Conservation (phyloP, 768 basidiomycete genomes). For the Rhizopogon roseolus region DNA sequence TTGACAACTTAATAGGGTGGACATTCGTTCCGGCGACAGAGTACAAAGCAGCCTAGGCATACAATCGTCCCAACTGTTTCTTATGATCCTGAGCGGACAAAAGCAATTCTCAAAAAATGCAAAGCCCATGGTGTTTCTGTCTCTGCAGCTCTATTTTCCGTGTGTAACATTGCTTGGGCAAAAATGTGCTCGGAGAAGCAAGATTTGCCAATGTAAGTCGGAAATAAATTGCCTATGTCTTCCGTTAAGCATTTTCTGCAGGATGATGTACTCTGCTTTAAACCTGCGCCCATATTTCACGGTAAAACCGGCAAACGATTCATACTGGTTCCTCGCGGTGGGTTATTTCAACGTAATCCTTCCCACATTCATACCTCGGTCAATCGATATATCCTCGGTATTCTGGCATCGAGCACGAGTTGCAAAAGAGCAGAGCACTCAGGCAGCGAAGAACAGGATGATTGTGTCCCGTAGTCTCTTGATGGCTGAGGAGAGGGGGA, state of each 20-base stretch:
- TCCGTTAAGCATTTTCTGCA: slow-evolving; percentile 14
- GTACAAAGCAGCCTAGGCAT: slow-evolving; percentile 38
- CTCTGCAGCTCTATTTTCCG: slow-evolving; percentile 68
- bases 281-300: slow-evolving; percentile 65
- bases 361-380: slow-evolving; percentile 61
- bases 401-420: slow-evolving; percentile 75
- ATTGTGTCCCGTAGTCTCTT: slow-evolving; percentile 53
- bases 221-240: background rate
- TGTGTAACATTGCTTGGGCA: slow-evolving; percentile 74
- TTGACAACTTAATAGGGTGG: slow-evolving; percentile 47
- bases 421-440: slow-evolving; percentile 64
- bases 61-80: slow-evolving; percentile 71
- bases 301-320: slow-evolving; percentile 42
- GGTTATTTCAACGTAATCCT: slow-evolving; percentile 82
- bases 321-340: slow-evolving; percentile 80
- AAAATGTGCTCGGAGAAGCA: slow-evolving; percentile 37
- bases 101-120: slow-evolving; percentile 61
- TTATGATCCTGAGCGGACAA: slow-evolving; percentile 52
- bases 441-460: slow-evolving; percentile 61
- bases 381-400: slow-evolving; percentile 31
- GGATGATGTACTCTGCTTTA: slow-evolving; percentile 84
- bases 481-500: slow-evolving; percentile 63
- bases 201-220: slow-evolving; percentile 49
- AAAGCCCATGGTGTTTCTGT: slow-evolving; percentile 71
- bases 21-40: slow-evolving; percentile 60